These are phyloP conservation scores for Glycine tomentella DNA, from an alignment of 306 rosid species.

Conservation along the genomic window DNA sequence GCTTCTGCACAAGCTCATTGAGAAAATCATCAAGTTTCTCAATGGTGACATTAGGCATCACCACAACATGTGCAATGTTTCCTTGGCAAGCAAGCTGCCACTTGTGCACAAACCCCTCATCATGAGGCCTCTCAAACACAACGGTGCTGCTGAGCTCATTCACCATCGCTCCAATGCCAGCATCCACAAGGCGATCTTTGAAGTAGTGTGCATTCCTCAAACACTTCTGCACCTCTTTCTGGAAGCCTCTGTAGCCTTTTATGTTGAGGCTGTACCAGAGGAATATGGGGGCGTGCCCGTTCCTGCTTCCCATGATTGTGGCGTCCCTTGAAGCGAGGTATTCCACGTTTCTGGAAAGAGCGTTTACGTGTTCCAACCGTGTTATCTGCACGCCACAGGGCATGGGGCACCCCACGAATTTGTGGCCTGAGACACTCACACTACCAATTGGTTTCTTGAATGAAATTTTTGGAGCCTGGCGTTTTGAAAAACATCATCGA, in stretches of 20 bases:
- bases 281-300: slow-evolving; percentile 23
- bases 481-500: not conserved
- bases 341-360: slow-evolving; percentile 5
- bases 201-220: slow-evolving; percentile 20
- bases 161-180: slow-evolving; percentile 19
- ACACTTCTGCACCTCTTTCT: slow-evolving; percentile 20
- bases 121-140: slow-evolving; percentile 18
- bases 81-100: slow-evolving; percentile 29
- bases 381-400: slow-evolving; percentile 37
- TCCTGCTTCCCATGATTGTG: slow-evolving; percentile 10
- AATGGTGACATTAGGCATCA: slow-evolving; percentile 17
- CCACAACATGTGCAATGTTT: slow-evolving; percentile 25
- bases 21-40: slow-evolving; percentile 22
- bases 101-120: slow-evolving; percentile 23
- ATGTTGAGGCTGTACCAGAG: slow-evolving; percentile 15
- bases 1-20: slow-evolving; percentile 12
- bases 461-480: slow-evolving; percentile 33
- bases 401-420: slow-evolving; percentile 32
- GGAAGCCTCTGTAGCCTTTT: slow-evolving; percentile 18
- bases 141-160: slow-evolving; percentile 19
- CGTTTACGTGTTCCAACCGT: not conserved
- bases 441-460: slow-evolving; percentile 37
- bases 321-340: not conserved
- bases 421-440: slow-evolving; percentile 33
- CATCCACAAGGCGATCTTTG: not conserved